Conservation (phyloP, 75 land plant genomes). For the Picea glauca region DNA sequence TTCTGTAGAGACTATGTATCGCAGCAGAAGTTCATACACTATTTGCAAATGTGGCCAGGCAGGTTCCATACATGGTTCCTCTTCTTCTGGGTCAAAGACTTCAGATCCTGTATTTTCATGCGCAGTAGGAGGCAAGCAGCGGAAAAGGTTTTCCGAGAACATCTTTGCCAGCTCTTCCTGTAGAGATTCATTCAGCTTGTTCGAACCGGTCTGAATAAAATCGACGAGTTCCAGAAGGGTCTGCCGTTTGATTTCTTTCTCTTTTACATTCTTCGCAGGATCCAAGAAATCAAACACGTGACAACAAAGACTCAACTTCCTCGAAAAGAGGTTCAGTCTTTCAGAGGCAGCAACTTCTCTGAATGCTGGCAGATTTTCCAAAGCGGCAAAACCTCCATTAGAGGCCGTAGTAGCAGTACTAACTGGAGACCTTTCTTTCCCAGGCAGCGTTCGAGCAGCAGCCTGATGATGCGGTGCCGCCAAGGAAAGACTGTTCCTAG, state of each 20-base stretch:
- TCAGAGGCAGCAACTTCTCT: conserved; percentile 39
- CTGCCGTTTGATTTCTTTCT: conserved; percentile 56
- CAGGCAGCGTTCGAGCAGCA: neutral
- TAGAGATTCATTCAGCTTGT: conserved; percentile 32
- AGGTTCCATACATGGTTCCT: conserved; percentile 60
- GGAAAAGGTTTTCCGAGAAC: conserved; percentile 47
- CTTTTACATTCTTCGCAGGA: conserved; percentile 27
- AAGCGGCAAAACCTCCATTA: neutral
- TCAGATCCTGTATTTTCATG: conserved; percentile 18
- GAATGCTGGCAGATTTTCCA: conserved; percentile 22
- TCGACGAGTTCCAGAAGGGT: conserved; percentile 48
- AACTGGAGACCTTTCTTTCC: neutral
- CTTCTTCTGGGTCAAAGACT: conserved; percentile 48
- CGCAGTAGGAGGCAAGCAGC: conserved; percentile 38
- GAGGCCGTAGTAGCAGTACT: neutral
- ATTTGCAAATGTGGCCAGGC: conserved; percentile 60
- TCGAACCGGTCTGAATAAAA: conserved; percentile 16
- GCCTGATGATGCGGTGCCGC: conserved; percentile 11
- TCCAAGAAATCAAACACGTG: conserved; percentile 51
- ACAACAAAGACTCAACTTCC: conserved; percentile 49
- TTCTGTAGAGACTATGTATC: conserved; percentile 36
- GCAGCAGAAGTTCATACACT: conserved; percentile 56
- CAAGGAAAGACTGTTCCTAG: conserved; percentile 20
- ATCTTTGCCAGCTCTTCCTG: conserved; percentile 38
- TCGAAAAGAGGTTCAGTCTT: conserved; percentile 42